Evolutionary conservation across 164 flowering plant species (phyloP).

Genomic region (Magnolia officinalis): DNA sequence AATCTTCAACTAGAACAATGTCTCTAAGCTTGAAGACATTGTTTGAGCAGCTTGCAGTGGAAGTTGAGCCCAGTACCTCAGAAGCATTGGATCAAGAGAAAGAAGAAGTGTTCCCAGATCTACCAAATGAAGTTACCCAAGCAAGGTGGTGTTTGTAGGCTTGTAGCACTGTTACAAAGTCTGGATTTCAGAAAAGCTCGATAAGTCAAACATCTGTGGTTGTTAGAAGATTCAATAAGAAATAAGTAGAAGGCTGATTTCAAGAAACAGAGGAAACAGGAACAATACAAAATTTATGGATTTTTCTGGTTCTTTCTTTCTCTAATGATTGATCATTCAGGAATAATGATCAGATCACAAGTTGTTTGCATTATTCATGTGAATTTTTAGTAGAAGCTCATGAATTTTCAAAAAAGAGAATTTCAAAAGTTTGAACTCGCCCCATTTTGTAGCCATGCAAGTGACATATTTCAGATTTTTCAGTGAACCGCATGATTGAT

Average conservation of each 20-base stretch:
- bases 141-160: conserved; percentile 40
- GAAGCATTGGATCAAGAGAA: conserved; percentile 67
- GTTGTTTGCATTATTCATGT: neutral
- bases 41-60: too few relatives aligned
- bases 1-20: too few relatives aligned
- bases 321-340: neutral
- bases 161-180: neutral
- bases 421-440: neutral
- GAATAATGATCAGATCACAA: neutral
- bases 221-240: too few relatives aligned
- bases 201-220: neutral
- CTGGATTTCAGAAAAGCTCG: neutral
- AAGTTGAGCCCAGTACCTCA: conserved; percentile 56
- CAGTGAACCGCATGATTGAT: neutral
- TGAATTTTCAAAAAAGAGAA: too few relatives aligned
- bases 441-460: neutral
- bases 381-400: too few relatives aligned
- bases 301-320: neutral
- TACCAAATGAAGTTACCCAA: conserved; percentile 52
- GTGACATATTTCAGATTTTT: neutral
- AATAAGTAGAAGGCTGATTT: neutral
- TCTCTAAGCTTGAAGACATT: too few relatives aligned
- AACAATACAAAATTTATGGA: too few relatives aligned
- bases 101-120: conserved; percentile 40
- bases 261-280: neutral